Base-by-base conservation (phyloP, 768 basidiomycete genomes). In the Serendipita sp. region DNA sequence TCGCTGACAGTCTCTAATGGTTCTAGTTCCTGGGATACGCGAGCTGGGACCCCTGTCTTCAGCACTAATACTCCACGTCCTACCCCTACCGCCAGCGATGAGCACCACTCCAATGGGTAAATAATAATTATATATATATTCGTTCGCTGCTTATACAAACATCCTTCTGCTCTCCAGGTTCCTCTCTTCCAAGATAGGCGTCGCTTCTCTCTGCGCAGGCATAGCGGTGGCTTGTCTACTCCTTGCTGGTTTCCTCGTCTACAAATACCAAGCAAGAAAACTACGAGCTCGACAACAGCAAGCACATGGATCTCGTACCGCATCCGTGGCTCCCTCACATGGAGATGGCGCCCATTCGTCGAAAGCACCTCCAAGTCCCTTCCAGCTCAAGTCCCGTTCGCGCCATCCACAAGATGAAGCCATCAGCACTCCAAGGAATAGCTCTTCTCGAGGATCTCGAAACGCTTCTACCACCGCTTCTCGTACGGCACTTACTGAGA, bases 41-140 rank as follows among this genome's bases (percentile, higher is more conserved):
- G 52, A 16, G 52, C 64, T 48, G 67, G 67, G n/a, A 44, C 67
- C 3, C 67, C 67, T n/a, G 55, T 64, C 10, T 44, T 68, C n/a
- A 64, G 44, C 27, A 62, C 64, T 23, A 33, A 31, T 34, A 34
- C 60, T 18, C 55, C 64, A 10, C 52, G 29, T n/a, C 52, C 52
- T 11, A 13, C 52, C 23, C 16, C 52, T 15, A 23, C 23, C 23
- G 1, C 31, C 52, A 31, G 29, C 52, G 29, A 53, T 31, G 16
- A 53, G 52, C 31, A 13, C 15, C 29, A 15, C 31, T 53, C 52
- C 13, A 29, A 29, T n/a, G 52, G 52, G 52, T 31, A 53, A 23
- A 23, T 23, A 23, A 23, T 23, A 23, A 23, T 23, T 23, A 23
- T 16, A 29, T 53, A 13, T 53, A n/a, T 31, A 11, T 53, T 31